phyloP scores from a whole-genome alignment of 169 alveolate genomes.

The Plasmodium gonderi region DNA sequence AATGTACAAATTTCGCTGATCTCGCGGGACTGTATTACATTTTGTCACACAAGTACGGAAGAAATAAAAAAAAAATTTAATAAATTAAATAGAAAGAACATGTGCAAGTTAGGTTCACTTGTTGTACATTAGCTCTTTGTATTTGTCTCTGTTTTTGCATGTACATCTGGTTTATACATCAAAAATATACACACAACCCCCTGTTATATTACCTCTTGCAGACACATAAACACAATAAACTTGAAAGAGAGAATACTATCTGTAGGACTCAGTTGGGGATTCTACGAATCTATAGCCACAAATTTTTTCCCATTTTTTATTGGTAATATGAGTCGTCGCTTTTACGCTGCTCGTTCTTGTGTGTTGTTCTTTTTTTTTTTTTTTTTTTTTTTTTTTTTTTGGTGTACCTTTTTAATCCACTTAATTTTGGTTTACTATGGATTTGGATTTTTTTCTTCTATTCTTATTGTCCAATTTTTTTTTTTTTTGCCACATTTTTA shows the following conservation, averaged over 20 bases:
- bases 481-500: neutral
- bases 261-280: conserved; percentile 72
- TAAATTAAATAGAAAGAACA: neutral
- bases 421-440: no score
- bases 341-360: neutral
- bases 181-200: neutral
- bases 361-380: neutral
- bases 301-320: conserved; percentile 59
- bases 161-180: no score
- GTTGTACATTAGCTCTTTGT: no score
- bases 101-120: no score
- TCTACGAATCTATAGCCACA: conserved; percentile 61
- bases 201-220: neutral
- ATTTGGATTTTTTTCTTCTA: neutral
- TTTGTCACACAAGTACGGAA: conserved; percentile 49
- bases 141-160: neutral
- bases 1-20: conserved; percentile 32
- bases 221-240: conserved; percentile 35
- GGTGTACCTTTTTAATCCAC: no score
- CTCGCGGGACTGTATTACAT: conserved; percentile 52
- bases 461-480: neutral
- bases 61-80: neutral
- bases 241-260: conserved; percentile 60
- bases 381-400: no score
- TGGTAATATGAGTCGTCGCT: neutral